Percentiles rank a stretch among this genome's conserved stretches.
phyloP scores from a whole-genome alignment of 208 protist species.

The Acanthamoeba castellanii region DNA sequence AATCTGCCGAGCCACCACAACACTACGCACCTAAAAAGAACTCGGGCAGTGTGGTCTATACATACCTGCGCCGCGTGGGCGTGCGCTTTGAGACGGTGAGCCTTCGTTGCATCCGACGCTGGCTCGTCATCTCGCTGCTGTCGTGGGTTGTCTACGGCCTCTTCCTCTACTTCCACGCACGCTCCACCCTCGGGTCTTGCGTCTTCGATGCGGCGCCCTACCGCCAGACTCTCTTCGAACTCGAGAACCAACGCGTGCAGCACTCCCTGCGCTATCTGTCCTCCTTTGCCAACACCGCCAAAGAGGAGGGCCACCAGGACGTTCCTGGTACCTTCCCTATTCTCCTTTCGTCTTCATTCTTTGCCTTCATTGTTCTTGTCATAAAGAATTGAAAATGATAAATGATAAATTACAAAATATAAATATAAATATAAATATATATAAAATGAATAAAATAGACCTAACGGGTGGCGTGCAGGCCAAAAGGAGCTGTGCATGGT shows the following conservation, averaged over 20 bases:
- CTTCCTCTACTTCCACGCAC: neutral
- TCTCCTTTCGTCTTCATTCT: neutral
- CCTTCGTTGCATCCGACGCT: neutral
- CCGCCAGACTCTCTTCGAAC: neutral
- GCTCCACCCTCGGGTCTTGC: neutral
- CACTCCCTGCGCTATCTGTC: neutral
- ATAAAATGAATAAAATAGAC: neutral
- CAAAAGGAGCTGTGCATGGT: conserved; percentile 52
- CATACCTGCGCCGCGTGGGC: neutral
- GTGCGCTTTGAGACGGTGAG: neutral
- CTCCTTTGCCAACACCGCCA: neutral
- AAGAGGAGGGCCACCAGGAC: neutral
- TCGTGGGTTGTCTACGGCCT: neutral
- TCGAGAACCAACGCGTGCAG: neutral
- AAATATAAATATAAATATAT: too few species aligned
- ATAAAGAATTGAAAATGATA: neutral
- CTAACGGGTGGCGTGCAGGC: neutral
- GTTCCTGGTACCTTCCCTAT: neutral
- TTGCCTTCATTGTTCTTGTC: neutral
- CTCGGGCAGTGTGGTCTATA: neutral
- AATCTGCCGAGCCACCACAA: neutral
- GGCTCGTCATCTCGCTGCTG: neutral
- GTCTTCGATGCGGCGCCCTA: neutral
- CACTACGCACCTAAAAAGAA: neutral
- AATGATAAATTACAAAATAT: too few species aligned